Evolutionary conservation across 1,139 yeast species (phyloP).

Genomic region (Sugiyamaella pinicola): DNA sequence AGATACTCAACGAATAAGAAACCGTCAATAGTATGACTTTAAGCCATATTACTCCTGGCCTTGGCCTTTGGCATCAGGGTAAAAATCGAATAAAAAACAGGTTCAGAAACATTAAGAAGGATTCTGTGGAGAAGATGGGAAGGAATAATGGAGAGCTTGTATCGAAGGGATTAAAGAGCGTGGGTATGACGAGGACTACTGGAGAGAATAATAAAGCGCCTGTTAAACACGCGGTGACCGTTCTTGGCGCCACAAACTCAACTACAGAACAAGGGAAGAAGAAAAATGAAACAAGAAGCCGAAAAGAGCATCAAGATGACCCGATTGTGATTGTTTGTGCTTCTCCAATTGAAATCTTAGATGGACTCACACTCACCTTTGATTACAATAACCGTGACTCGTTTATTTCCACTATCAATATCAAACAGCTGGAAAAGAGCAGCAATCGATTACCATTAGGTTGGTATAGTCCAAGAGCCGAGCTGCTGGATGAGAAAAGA

Average conservation of each 20-base stretch:
- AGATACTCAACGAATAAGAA: background rate
- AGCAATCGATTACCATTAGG: constrained; percentile 16
- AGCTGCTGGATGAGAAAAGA: constrained; percentile 18
- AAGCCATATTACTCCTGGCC: background rate
- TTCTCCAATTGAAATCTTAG: constrained; percentile 14
- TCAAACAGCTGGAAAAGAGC: constrained; percentile 4
- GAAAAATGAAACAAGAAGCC: background rate
- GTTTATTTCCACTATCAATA: constrained; percentile 2
- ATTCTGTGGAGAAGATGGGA: background rate
- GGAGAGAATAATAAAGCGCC: too few species aligned
- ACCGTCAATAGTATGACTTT: background rate
- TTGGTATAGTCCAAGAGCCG: constrained; percentile 22
- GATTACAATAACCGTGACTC: constrained; percentile 2
- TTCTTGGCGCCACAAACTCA: too few species aligned
- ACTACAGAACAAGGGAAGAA: background rate
- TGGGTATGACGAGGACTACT: too few species aligned
- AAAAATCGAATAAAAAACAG: constrained; percentile 2
- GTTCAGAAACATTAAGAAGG: background rate
- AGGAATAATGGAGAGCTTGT: too few species aligned
- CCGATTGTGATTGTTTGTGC: constrained; percentile 13
- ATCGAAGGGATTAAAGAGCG: too few species aligned
- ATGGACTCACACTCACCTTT: constrained; percentile 10
- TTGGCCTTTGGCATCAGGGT: constrained; percentile 16
- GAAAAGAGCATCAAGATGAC: background rate
- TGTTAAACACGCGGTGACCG: too few species aligned